A percentile compares a stretch with the other conserved stretches of the same genome.
These are phyloP conservation scores for Boletus eberwhitei DNA, from an alignment of 768 basidiomycete species.

Conservation along the genomic window DNA sequence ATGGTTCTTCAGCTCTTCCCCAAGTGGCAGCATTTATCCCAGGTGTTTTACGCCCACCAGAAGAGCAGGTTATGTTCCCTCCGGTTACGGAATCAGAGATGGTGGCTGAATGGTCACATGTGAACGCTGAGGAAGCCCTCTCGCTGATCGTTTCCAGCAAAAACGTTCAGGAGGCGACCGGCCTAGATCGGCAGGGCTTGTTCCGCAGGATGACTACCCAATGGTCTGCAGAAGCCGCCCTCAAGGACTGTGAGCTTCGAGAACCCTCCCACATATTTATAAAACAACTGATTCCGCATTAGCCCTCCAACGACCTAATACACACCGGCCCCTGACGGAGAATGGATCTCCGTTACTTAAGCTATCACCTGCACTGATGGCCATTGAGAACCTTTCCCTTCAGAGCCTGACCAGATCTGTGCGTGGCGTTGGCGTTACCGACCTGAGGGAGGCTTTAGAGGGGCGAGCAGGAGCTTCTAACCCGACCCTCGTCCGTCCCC, in stretches of 20 bases:
- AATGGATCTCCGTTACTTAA: slow-evolving; percentile 72
- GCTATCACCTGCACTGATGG: slow-evolving; percentile 84
- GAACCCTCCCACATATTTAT: slow-evolving; percentile 11
- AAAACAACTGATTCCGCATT: slow-evolving; percentile 5
- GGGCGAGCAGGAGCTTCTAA: slow-evolving; percentile 83
- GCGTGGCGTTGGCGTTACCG: slow-evolving; percentile 80
- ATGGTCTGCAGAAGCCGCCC: slow-evolving; percentile 76
- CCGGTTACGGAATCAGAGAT: slow-evolving; percentile 21
- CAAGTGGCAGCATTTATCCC: slow-evolving; percentile 33
- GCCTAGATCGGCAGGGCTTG: slow-evolving; percentile 56
- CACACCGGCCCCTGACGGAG: slow-evolving; percentile 63
- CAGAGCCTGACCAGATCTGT: slow-evolving; percentile 79
- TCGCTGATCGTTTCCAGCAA: slow-evolving; percentile 49
- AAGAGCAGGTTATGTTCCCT: slow-evolving; percentile 43
- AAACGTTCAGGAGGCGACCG: slow-evolving; percentile 60
- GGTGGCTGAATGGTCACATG: slow-evolving; percentile 32
- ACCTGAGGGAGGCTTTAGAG: slow-evolving; percentile 85
- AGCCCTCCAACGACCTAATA: slow-evolving; percentile 56
- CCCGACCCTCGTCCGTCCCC: slow-evolving; percentile 59
- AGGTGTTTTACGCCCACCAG: slow-evolving; percentile 43
- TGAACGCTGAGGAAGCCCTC: slow-evolving; percentile 56
- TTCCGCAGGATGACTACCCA: slow-evolving; percentile 48
- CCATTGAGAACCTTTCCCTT: slow-evolving; percentile 85
- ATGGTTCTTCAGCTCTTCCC: slow-evolving; percentile 38
- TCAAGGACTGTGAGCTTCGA: slow-evolving; percentile 65